Conservation (phyloP, 176 grass and related monocot species). For the Zea luxurians region DNA sequence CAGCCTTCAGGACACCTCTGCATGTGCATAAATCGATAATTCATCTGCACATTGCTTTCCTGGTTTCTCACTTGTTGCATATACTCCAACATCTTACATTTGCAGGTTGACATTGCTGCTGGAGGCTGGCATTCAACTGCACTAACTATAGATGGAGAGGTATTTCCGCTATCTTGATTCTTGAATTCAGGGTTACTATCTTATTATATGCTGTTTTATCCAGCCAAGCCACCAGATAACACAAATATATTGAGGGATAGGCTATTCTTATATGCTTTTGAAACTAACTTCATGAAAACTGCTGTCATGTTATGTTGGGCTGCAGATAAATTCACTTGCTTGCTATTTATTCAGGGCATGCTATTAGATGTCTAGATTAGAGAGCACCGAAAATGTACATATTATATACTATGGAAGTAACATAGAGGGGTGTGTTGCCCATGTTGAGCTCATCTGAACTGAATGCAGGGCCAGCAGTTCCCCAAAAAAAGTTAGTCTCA, state of each 20-base stretch:
- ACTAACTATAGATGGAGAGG: slow-evolving; percentile 82
- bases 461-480: background rate
- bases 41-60: slow-evolving; percentile 27
- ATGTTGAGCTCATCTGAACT: background rate
- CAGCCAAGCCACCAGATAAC: slow-evolving; percentile 1
- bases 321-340: slow-evolving; percentile 25
- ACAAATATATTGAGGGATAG: background rate
- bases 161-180: slow-evolving; percentile 38
- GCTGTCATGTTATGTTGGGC: background rate
- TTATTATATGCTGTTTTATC: slow-evolving; percentile 30
- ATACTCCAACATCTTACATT: slow-evolving; percentile 7
- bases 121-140: slow-evolving; percentile 99
- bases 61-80: slow-evolving; percentile 32
- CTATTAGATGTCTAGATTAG: background rate
- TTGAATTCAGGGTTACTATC: slow-evolving; percentile 3
- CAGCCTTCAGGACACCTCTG: background rate
- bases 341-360: slow-evolving; percentile 21
- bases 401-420: background rate
- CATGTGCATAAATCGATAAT: slow-evolving; percentile 14
- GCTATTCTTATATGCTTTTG: background rate
- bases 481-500: background rate
- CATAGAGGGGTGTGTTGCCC: background rate
- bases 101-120: slow-evolving; percentile 93
- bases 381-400: background rate
- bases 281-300: background rate